A percentile compares a stretch with the other conserved stretches of the same genome.
Conservation (phyloP, 2,329 filamentous ascomycete species). For the Chrysoporthe austroafricana region DNA sequence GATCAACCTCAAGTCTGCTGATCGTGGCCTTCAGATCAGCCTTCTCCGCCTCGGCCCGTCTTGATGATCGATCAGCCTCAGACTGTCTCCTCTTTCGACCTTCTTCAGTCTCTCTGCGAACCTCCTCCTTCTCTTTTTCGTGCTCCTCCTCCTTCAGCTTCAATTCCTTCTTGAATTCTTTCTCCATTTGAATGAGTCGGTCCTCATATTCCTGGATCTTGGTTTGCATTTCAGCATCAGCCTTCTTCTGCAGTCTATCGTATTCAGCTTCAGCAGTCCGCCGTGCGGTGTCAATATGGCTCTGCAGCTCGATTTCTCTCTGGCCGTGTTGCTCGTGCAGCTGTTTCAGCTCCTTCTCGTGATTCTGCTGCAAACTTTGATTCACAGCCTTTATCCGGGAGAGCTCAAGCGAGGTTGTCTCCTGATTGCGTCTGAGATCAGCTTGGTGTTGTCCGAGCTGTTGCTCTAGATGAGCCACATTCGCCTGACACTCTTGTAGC, state of each 20-base stretch:
- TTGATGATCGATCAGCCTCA: conserved; percentile 51
- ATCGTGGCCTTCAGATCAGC: conserved; percentile 66
- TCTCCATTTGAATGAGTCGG: conserved; percentile 29
- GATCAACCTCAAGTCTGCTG: conserved; percentile 63
- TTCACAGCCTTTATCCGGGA: conserved; percentile 56
- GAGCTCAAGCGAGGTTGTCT: conserved; percentile 58
- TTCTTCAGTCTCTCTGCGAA: conserved; percentile 51
- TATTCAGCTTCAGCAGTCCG: conserved; percentile 22
- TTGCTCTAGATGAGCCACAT: conserved; percentile 52
- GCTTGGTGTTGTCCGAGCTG: conserved; percentile 73
- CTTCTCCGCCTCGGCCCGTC: conserved; percentile 61
- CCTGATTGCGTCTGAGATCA: conserved; percentile 70
- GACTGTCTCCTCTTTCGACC: conserved; percentile 34
- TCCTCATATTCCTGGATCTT: conserved; percentile 22
- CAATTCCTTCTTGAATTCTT: conserved; percentile 29
- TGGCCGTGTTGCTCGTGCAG: conserved; percentile 46
- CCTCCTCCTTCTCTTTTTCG: conserved; percentile 45
- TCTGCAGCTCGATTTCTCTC: conserved; percentile 45
- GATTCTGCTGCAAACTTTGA: conserved; percentile 70
- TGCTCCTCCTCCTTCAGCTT: conserved; percentile 42
- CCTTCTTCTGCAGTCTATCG: conserved; percentile 48
- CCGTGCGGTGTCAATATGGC: conserved; percentile 25
- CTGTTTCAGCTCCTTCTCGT: conserved; percentile 67
- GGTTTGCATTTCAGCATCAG: conserved; percentile 11
- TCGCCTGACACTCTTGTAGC: conserved; percentile 52